Percentiles rank a stretch among this genome's conserved stretches.
Evolutionary conservation across 192 early-diverging fungal genomes (phyloP).

Genomic region (Glomus cerebriforme): DNA sequence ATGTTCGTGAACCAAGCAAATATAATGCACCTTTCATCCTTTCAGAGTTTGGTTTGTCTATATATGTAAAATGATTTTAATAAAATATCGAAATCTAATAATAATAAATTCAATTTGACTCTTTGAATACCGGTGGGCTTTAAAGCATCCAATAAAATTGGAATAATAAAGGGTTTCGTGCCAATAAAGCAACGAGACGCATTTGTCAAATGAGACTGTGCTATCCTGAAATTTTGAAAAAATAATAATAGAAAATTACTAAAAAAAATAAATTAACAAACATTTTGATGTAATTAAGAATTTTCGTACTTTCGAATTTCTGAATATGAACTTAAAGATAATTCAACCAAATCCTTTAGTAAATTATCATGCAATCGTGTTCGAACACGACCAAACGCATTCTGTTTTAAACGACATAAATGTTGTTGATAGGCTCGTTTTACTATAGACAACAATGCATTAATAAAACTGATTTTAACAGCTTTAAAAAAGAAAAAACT

Average conservation of each 20-base stretch:
- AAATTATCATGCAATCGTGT: slow-evolving; percentile 54
- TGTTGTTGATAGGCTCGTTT: slow-evolving; percentile 57
- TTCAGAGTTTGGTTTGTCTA: slow-evolving; percentile 49
- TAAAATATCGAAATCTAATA: slow-evolving; percentile 1
- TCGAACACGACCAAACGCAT: slow-evolving; percentile 49
- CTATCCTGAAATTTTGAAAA: slow-evolving; percentile 36
- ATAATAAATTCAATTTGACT: slow-evolving; percentile 18
- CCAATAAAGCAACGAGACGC: slow-evolving; percentile 52
- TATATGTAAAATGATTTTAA: background rate
- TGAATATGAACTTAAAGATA: slow-evolving; percentile 58
- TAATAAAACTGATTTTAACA: background rate
- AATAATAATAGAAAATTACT: background rate
- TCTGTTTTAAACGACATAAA: slow-evolving; percentile 56
- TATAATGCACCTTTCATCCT: slow-evolving; percentile 74
- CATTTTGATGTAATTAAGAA: background rate
- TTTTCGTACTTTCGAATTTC: slow-evolving; percentile 58
- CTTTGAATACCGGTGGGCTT: slow-evolving; percentile 39
- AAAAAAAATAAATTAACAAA: background rate
- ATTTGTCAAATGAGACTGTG: slow-evolving; percentile 51
- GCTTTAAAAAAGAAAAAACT: background rate
- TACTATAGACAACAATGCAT: slow-evolving; percentile 24
- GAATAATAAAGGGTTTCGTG: slow-evolving; percentile 51
- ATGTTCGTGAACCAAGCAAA: slow-evolving; percentile 52
- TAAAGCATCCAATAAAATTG: slow-evolving; percentile 51
- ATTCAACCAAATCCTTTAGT: slow-evolving; percentile 54